Evolutionary conservation across 768 basidiomycete genomes (phyloP), one percentile per base, ranked within the genome.

Genomic region (Suillus spraguei): DNA sequence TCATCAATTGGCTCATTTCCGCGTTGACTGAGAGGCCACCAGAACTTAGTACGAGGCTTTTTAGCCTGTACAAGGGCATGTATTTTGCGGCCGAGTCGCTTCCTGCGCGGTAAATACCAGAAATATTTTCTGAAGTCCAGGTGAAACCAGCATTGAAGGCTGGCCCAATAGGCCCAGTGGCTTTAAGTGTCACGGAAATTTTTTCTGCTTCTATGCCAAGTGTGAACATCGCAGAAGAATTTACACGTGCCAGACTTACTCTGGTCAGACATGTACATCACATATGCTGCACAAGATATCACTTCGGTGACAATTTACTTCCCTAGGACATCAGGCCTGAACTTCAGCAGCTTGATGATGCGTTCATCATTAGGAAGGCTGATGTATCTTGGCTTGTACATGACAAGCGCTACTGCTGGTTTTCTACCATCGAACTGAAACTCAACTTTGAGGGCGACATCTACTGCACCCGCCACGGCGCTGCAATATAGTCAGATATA

Each of bases 261-360:
- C 41, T 70, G 73, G 54, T 70, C 63, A 33, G 75, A 75, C 33
- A 76, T 66, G 32, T 75, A 78, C 74, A 77, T 72, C 56, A 70
- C 69, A 22, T 67, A 72, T 1, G 78, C 78, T 20, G 72, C 72
- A 55, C 76, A 80, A 10, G 65, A 11, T 53, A 78, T 62, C 0
- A 69, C 46, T 62, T 65, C 67, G 0, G 79, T 79, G 59, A 79
- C 78, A 60, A 79, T 66, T 53, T 58, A 71, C 62, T 72, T 79
- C 68, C 71, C 67, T n/a, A 79, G 70, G 24, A 6, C 2, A 20
- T 58, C 55, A 20, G 38, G 24, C 8, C 17, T 20, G 38, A 5
- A 11, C 24, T 28, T 58, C 24, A 58, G 38, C 17, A 58, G 17
- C 16, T 2, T 20, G 55, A 39, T 17, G 55, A 58, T 11, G 38